Percentiles rank a stretch among this genome's conserved stretches.
phyloP scores from a whole-genome alignment of 768 basidiomycete species.

The Mycena crocata region DNA sequence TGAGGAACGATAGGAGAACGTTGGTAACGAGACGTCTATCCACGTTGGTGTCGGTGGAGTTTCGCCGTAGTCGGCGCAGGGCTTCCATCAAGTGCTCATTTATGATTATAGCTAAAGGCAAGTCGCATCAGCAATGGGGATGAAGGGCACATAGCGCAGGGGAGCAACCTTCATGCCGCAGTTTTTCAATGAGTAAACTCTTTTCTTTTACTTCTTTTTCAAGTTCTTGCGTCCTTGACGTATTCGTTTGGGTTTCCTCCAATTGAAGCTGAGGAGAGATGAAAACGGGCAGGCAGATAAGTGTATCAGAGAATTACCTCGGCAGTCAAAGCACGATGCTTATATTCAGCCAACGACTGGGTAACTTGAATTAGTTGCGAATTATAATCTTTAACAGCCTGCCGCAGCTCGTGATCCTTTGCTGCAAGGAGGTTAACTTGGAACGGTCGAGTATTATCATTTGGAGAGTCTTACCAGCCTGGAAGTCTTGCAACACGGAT shows the following conservation, averaged over 20 bases:
- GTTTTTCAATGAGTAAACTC: constrained; percentile 91
- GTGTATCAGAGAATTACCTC: constrained; percentile 67
- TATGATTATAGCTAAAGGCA: constrained; percentile 83
- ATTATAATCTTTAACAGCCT: constrained; percentile 87
- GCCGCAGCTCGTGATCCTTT: constrained; percentile 90
- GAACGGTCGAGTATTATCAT: not conserved
- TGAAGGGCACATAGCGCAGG: not conserved
- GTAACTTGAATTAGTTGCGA: constrained; percentile 76
- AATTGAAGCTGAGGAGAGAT: constrained; percentile 69
- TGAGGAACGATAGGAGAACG: constrained; percentile 89
- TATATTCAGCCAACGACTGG: constrained; percentile 88
- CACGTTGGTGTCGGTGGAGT: constrained; percentile 90
- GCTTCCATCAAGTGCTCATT: constrained; percentile 99
- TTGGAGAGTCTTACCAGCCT: constrained; percentile 71
- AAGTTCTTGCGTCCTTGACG: constrained; percentile 74
- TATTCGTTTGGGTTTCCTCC: constrained; percentile 77
- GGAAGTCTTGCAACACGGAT: constrained; percentile 95
- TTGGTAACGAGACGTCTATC: constrained; percentile 96
- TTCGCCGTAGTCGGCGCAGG: constrained; percentile 90
- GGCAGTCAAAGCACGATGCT: constrained; percentile 86
- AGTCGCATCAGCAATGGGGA: constrained; percentile 12
- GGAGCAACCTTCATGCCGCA: constrained; percentile 89
- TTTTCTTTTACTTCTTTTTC: constrained; percentile 97
- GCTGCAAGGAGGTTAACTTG: constrained; percentile 62
- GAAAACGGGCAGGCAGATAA: constrained; percentile 5